phyloP scores from a whole-genome alignment of 179 eudicot genomes.

The Beta corolliflora region DNA sequence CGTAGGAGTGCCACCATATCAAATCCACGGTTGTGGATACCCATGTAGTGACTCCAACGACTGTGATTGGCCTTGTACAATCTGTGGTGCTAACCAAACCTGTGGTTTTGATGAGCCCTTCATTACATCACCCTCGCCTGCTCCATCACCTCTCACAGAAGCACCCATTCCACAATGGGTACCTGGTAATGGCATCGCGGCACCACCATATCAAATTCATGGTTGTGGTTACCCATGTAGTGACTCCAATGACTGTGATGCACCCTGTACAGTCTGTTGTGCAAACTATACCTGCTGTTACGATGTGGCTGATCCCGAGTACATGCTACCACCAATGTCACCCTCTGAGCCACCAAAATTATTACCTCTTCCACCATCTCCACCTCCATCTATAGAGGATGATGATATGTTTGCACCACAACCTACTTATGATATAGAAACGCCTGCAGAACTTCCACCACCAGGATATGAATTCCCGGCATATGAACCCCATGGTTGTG shows the following conservation, averaged over 20 bases:
- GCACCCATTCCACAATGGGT: background rate
- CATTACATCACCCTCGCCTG: background rate
- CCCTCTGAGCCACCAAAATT: background rate
- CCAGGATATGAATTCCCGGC: background rate
- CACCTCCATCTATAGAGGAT: background rate
- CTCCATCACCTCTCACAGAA: background rate
- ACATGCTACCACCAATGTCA: too few species aligned
- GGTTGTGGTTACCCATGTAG: conserved; percentile 27
- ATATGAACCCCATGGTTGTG: background rate
- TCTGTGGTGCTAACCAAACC: conserved; percentile 24
- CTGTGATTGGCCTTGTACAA: conserved; percentile 34
- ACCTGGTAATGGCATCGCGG: background rate
- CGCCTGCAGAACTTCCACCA: background rate
- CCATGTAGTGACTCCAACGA: conserved; percentile 25
- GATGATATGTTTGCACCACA: background rate
- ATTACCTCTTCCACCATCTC: background rate
- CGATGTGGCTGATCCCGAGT: background rate
- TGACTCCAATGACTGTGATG: conserved; percentile 27
- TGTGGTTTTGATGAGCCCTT: conserved; percentile 24
- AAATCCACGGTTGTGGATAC: conserved; percentile 30
- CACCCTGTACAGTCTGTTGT: conserved; percentile 26
- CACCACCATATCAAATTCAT: conserved; percentile 20
- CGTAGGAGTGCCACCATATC: conserved; percentile 18
- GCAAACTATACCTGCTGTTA: conserved; percentile 19
- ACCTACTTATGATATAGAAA: background rate